A percentile compares a stretch with the other conserved stretches of the same genome.
These are phyloP conservation scores for Monoraphidium neglectum DNA, from an alignment of 139 green algal species.

Conservation along the genomic window DNA sequence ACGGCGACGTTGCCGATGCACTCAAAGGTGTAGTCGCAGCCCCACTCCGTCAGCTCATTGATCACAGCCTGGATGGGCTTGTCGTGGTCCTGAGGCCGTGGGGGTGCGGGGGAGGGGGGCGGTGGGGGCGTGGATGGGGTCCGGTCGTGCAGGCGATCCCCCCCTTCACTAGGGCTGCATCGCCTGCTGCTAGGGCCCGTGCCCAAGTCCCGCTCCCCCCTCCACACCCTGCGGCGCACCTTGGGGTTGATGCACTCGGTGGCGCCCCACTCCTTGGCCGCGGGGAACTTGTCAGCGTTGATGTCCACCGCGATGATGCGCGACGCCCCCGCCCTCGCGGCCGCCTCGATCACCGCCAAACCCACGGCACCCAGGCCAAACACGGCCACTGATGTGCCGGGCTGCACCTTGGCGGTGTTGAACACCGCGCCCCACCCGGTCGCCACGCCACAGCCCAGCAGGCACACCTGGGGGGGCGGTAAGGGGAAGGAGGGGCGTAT, in stretches of 20 bases:
- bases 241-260: constrained; percentile 91
- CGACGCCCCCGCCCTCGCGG: constrained; percentile 64
- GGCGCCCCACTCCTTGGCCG: constrained; percentile 82
- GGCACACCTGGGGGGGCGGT: constrained; percentile 65
- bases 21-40: constrained; percentile 90
- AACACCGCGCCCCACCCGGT: constrained; percentile 94
- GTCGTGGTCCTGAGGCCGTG: constrained; percentile 71
- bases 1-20: constrained; percentile 93
- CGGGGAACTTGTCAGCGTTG: constrained; percentile 87
- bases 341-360: constrained; percentile 90
- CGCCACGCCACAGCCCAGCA: constrained; percentile 90
- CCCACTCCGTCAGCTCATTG: constrained; percentile 89
- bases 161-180: constrained; percentile 20
- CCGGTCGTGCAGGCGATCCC: too few species aligned
- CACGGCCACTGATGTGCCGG: constrained; percentile 85
- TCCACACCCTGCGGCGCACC: too few species aligned
- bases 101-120: not conserved
- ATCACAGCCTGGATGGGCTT: constrained; percentile 89
- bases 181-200: too few species aligned
- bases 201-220: too few species aligned
- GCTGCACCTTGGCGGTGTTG: constrained; percentile 93
- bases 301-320: constrained; percentile 95
- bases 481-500: too few species aligned
- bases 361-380: constrained; percentile 89
- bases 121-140: not conserved